Percentiles rank a stretch among this genome's conserved stretches.
Conservation (phyloP, 1,139 yeast genomes). For the Nakaseomyces bracarensis region DNA sequence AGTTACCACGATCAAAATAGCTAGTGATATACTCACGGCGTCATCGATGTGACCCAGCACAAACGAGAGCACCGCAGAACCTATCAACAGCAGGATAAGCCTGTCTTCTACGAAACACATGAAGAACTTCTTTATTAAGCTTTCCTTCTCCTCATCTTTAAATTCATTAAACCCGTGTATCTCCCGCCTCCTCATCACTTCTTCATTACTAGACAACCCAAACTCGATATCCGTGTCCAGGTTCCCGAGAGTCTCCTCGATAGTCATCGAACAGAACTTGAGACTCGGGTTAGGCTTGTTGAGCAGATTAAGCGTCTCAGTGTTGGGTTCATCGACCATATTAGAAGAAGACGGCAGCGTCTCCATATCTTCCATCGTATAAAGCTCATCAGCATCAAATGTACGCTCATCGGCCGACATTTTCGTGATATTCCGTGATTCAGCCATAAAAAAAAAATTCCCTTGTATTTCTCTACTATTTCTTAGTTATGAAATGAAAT, state of each 20-base stretch:
- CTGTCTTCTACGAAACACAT: conserved; percentile 83
- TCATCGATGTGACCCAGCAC: conserved; percentile 90
- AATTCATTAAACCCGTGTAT: conserved; percentile 48
- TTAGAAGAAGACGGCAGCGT: conserved; percentile 5
- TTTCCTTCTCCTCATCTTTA: conserved; percentile 25
- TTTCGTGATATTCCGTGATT: not conserved
- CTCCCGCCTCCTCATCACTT: conserved; percentile 58
- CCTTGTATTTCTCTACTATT: too few relatives aligned
- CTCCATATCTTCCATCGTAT: conserved; percentile 2
- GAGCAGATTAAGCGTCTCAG: not conserved
- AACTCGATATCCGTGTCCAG: conserved; percentile 50
- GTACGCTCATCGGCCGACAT: conserved; percentile 5
- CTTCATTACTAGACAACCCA: conserved; percentile 63
- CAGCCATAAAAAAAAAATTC: too few relatives aligned
- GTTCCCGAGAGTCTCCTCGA: conserved; percentile 52
- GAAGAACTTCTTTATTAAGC: conserved; percentile 55
- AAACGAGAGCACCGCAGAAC: conserved; percentile 75
- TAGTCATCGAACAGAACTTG: conserved; percentile 45
- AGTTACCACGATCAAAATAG: conserved; percentile 79
- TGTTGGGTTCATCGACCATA: not conserved
- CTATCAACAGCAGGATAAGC: conserved; percentile 71
- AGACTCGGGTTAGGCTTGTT: conserved; percentile 23
- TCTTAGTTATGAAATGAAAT: too few relatives aligned
- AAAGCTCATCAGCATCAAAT: not conserved
- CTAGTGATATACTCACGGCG: conserved; percentile 78